Base-by-base conservation (phyloP, 202 grass and related monocot genomes). In the Dendrocalamus latiflorus region DNA sequence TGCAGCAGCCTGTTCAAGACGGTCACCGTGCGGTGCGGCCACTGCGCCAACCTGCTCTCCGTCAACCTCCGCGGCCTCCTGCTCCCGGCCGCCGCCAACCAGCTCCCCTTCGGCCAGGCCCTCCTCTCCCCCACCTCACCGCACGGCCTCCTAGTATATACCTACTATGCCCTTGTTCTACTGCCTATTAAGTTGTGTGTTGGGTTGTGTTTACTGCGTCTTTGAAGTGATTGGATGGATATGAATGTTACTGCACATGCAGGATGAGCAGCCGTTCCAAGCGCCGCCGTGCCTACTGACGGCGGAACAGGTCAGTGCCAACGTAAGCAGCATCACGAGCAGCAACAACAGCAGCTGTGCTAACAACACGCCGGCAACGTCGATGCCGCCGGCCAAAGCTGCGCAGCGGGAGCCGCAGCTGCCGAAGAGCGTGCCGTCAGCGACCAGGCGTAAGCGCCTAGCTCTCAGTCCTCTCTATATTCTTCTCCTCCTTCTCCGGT, bases 11-110 rank as follows among this genome's bases (percentile, higher is more conserved):
- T 94, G n/a, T 90, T 88, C 79, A 90, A 90, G 82, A 92, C 90
- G 70, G 93, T 94, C 65, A 85, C 87, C 24, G 93, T 94, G 70
- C 75, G 93, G n/a, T 94, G 93, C 83, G 93, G 93, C 66, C 87
- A 92, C 90, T 94, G 93, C 87, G 53, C 79, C 71, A 90, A 92
- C 72, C 85, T 94, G 50, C 90, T 94, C 85, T 92, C 87, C 55
- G 93, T 94, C 87, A 89, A 94, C 89, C 87, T 91, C 80, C 43
- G 89, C 15, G 56, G 79, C 44, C 87, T 91, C 82, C 78, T 94
- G 25, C 87, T 90, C 65, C 87, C 90, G 61, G 20, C 87, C 10
- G 18, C 17, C 3, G 70, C 69, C 34, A 77, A 69, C 74, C 91
- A 88, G 78, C 77, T 89, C 8, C 70, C 83, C 30, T 85, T 91